Percentiles rank a stretch among this genome's conserved stretches.
These are phyloP conservation scores for Talaromyces funiculosus DNA, from an alignment of 2,329 filamentous ascomycete genomes.

Conservation along the genomic window DNA sequence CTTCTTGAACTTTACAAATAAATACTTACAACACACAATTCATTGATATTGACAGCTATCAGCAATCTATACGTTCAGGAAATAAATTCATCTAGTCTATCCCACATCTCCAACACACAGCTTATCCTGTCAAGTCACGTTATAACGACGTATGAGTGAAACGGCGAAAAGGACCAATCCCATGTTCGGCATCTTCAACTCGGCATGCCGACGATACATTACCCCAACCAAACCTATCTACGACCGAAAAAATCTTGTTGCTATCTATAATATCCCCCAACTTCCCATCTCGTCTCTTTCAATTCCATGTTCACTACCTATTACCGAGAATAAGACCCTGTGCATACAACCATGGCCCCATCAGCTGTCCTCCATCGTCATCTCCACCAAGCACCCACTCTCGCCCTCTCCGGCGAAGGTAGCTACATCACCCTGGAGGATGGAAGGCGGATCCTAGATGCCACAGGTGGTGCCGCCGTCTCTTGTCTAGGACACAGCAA, in stretches of 20 bases:
- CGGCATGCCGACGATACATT: slow-evolving; percentile 24
- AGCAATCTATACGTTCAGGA: too few relatives aligned
- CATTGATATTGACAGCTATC: neutral
- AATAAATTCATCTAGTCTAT: too few relatives aligned
- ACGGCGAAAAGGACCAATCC: slow-evolving; percentile 22
- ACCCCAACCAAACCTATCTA: neutral
- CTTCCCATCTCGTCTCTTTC: neutral
- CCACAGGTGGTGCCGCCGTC: slow-evolving; percentile 67
- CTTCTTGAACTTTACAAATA: neutral
- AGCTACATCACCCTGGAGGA: slow-evolving; percentile 49
- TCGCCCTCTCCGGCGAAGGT: slow-evolving; percentile 46
- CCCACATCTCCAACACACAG: too few relatives aligned
- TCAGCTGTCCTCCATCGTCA: slow-evolving; percentile 48
- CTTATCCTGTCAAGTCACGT: neutral
- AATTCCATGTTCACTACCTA: neutral
- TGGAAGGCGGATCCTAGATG: slow-evolving; percentile 62
- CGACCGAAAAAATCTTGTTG: neutral
- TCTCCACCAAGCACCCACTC: slow-evolving; percentile 43
- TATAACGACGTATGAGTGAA: neutral
- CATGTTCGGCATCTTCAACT: slow-evolving; percentile 22
- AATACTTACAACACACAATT: too few relatives aligned
- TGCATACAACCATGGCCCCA: neutral
- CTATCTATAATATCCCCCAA: neutral
- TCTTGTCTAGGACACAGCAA: slow-evolving; percentile 64
- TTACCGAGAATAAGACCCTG: neutral